Evolutionary conservation across 768 basidiomycete species (phyloP).

Genomic region (Clitopilus hobsonii): DNA sequence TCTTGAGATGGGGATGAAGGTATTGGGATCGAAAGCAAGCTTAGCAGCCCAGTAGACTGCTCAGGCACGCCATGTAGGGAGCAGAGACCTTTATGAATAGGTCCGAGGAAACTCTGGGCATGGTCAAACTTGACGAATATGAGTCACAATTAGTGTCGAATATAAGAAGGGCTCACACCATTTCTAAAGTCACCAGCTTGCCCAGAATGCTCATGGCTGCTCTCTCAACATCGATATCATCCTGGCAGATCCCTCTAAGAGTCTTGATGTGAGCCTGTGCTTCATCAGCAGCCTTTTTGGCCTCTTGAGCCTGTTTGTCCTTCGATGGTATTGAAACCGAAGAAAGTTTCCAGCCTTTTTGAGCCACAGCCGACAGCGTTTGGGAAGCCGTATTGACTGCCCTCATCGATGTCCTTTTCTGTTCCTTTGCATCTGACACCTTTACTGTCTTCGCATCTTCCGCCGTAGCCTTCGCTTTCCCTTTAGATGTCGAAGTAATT

Average conservation of each 20-base stretch:
- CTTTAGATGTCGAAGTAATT: not conserved
- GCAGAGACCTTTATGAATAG: conserved; percentile 41
- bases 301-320: conserved; percentile 21
- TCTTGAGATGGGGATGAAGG: conserved; percentile 25
- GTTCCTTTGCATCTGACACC: not conserved
- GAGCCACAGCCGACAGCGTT: conserved; percentile 42
- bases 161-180: conserved; percentile 45
- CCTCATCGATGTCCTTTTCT: conserved; percentile 41
- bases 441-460: not conserved
- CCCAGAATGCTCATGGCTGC: conserved; percentile 65
- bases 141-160: conserved; percentile 1
- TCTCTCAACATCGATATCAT: conserved; percentile 64
- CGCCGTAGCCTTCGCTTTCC: not conserved
- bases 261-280: conserved; percentile 39
- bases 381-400: conserved; percentile 61
- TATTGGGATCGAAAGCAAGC: conserved; percentile 40
- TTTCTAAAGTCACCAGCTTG: conserved; percentile 62
- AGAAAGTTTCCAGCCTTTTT: conserved; percentile 57
- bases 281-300: conserved; percentile 29
- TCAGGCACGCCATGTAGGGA: conserved; percentile 20
- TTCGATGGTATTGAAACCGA: conserved; percentile 19
- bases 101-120: conserved; percentile 39
- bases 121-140: conserved; percentile 42
- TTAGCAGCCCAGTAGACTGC: conserved; percentile 10
- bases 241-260: conserved; percentile 41